Evolutionary conservation across 345 rosid species (phyloP).

Genomic region (Melaleuca alternifolia): DNA sequence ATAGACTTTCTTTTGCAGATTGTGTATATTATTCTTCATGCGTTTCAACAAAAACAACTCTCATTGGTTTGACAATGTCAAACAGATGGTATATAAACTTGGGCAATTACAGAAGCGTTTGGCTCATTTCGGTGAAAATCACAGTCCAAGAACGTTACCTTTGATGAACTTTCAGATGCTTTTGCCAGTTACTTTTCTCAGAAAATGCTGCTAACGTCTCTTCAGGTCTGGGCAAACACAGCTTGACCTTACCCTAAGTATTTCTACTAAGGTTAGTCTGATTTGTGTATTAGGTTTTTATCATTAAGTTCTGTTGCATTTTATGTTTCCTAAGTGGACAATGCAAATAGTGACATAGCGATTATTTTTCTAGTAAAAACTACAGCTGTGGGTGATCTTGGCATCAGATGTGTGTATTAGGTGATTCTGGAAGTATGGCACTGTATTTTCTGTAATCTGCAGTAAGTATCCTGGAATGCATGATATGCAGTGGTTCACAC

Average conservation of each 20-base stretch:
- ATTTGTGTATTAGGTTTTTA: not conserved
- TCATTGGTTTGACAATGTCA: conserved; percentile 5
- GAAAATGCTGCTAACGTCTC: too few relatives aligned
- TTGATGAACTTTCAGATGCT: too few relatives aligned
- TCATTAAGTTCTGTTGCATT: not conserved
- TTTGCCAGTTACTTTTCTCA: too few relatives aligned
- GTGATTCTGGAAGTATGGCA: not conserved
- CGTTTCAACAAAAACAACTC: not conserved
- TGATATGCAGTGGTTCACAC: not conserved
- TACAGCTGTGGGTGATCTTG: not conserved
- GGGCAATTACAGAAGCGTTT: conserved; percentile 86
- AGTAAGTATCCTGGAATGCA: not conserved
- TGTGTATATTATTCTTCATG: not conserved
- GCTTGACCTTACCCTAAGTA: conserved; percentile 87
- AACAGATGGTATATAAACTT: conserved; percentile 81
- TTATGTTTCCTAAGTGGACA: not conserved
- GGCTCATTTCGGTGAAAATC: conserved; percentile 70
- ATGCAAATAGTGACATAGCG: not conserved
- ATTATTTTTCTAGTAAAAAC: not conserved
- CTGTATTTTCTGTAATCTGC: not conserved
- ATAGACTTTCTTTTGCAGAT: not conserved
- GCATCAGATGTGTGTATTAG: not conserved
- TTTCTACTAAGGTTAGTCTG: conserved; percentile 58
- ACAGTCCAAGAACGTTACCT: too few relatives aligned
- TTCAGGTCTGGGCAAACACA: conserved; percentile 19